Evolutionary conservation across 371 early-diverging fungal species (phyloP).

Genomic region (Phascolomyces articulosus): DNA sequence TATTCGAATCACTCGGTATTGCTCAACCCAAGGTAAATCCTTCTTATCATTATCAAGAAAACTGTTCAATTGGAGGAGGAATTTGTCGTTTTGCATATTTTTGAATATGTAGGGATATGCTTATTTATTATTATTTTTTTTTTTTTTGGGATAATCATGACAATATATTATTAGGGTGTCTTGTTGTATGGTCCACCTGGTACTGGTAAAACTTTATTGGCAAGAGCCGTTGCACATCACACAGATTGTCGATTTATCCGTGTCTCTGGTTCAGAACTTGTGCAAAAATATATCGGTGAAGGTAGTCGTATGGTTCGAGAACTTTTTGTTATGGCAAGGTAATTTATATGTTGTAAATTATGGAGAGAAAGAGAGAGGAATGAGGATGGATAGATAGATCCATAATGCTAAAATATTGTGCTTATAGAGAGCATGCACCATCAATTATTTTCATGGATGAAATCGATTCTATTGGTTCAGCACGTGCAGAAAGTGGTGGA

Average conservation of each 20-base stretch:
- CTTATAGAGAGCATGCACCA: slow-evolving; percentile 90
- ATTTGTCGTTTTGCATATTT: too few relatives aligned
- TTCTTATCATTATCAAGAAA: slow-evolving; percentile 8
- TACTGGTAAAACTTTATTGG: slow-evolving; percentile 99
- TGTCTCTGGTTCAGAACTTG: slow-evolving; percentile 99
- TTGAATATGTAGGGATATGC: background rate
- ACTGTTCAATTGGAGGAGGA: background rate
- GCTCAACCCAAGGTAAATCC: slow-evolving; percentile 45
- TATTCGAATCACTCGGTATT: slow-evolving; percentile 51
- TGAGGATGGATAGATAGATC: too few relatives aligned
- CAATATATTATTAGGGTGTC: slow-evolving; percentile 86
- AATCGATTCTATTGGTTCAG: slow-evolving; percentile 99
- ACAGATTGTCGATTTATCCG: slow-evolving; percentile 99
- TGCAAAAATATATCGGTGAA: slow-evolving; percentile 99
- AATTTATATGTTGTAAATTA: background rate
- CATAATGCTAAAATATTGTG: too few relatives aligned
- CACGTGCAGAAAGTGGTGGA: slow-evolving; percentile 98
- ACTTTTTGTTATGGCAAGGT: slow-evolving; percentile 99
- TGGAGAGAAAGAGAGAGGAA: background rate
- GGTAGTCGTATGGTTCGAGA: slow-evolving; percentile 99
- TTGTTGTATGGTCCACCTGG: slow-evolving; percentile 99
- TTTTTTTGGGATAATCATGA: too few relatives aligned
- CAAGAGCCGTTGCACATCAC: slow-evolving; percentile 99
- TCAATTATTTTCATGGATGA: slow-evolving; percentile 99
- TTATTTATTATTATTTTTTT: too few relatives aligned